Percentiles rank a stretch among this genome's conserved stretches.
phyloP scores from a whole-genome alignment of 2,329 filamentous ascomycete species.

The Cladophialophora bantiana region DNA sequence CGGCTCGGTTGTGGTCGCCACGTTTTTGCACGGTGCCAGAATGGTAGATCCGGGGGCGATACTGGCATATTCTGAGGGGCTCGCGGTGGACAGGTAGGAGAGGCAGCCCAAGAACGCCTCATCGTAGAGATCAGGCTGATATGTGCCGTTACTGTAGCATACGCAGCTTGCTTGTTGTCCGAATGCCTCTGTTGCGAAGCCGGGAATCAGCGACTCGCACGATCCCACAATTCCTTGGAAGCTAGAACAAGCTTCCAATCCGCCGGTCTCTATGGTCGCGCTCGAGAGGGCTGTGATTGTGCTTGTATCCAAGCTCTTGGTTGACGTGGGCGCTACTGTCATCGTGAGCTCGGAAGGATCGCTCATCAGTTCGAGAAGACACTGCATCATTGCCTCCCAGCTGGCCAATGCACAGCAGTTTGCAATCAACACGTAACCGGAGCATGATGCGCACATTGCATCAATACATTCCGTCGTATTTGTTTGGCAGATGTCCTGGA shows the following conservation, averaged over 20 bases:
- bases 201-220: constrained; percentile 82
- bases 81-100: neutral
- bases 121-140: constrained; percentile 4
- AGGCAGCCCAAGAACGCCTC: neutral
- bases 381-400: neutral
- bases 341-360: neutral
- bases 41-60: neutral
- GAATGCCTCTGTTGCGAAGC: constrained; percentile 5
- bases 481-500: constrained; percentile 7
- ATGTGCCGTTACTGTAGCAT: constrained; percentile 8
- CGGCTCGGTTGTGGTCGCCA: neutral
- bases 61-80: neutral
- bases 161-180: constrained; percentile 1
- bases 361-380: neutral
- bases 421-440: constrained; percentile 5
- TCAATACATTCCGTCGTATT: neutral
- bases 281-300: neutral
- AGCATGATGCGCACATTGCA: constrained; percentile 6
- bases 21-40: constrained; percentile 36
- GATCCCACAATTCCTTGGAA: constrained; percentile 75
- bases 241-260: neutral
- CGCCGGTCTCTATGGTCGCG: neutral
- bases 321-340: neutral
- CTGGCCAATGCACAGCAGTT: constrained; percentile 5
- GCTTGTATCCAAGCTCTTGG: neutral